phyloP scores from a whole-genome alignment of 2,329 filamentous ascomycete species.

The Talaromyces sp. region DNA sequence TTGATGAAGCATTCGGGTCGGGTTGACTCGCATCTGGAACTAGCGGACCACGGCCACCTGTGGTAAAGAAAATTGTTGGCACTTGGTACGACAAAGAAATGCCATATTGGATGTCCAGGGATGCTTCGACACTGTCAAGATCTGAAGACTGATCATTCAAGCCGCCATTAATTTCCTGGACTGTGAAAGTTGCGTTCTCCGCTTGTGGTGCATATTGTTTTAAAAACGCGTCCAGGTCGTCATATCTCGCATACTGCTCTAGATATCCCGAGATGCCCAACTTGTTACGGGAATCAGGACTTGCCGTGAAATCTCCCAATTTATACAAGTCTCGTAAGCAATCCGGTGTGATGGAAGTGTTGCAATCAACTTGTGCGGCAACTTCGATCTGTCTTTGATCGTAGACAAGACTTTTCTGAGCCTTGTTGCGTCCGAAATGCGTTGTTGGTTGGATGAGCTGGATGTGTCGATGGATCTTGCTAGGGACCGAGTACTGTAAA shows the following conservation, averaged over 20 bases:
- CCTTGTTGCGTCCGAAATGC: slow-evolving; percentile 53
- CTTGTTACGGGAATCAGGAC: slow-evolving; percentile 35
- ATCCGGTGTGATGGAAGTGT: slow-evolving; percentile 43
- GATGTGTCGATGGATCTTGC: slow-evolving; percentile 52
- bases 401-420: slow-evolving; percentile 40
- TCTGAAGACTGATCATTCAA: slow-evolving; percentile 47
- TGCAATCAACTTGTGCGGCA: slow-evolving; percentile 35
- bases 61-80: slow-evolving; percentile 58
- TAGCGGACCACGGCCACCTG: slow-evolving; percentile 55
- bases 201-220: slow-evolving; percentile 52
- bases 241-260: slow-evolving; percentile 51
- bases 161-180: slow-evolving; percentile 57
- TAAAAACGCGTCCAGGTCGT: slow-evolving; percentile 58
- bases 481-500: slow-evolving; percentile 61
- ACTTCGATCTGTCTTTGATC: slow-evolving; percentile 20
- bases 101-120: slow-evolving; percentile 63
- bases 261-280: slow-evolving; percentile 51
- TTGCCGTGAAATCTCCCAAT: slow-evolving; percentile 41
- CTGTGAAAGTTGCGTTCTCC: slow-evolving; percentile 54
- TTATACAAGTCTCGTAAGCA: slow-evolving; percentile 53
- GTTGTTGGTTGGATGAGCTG: slow-evolving; percentile 65
- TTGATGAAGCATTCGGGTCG: slow-evolving; percentile 44
- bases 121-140: slow-evolving; percentile 54
- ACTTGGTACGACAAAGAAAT: slow-evolving; percentile 55
- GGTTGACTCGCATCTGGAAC: slow-evolving; percentile 48